Conservation (phyloP, 176 grass and related monocot genomes). For the Bothriochloa decipiens region DNA sequence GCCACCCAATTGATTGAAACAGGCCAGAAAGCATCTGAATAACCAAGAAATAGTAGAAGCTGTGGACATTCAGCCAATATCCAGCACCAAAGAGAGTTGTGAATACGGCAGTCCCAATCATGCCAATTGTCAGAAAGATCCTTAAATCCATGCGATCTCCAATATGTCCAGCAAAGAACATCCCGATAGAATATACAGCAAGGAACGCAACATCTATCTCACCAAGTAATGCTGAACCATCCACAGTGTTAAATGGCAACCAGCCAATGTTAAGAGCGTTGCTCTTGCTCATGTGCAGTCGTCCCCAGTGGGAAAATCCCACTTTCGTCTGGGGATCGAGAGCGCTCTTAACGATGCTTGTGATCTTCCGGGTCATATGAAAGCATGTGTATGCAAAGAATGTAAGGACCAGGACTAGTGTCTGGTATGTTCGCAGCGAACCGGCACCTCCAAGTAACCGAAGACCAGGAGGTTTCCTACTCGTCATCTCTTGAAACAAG, state of each 20-base stretch:
- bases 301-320: constrained; percentile 50
- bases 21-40: constrained; percentile 82
- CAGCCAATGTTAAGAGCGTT: constrained; percentile 47
- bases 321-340: constrained; percentile 67
- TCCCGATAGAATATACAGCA: constrained; percentile 71
- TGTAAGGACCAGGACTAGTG: constrained; percentile 71
- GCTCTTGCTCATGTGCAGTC: constrained; percentile 18
- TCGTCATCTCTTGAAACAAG: constrained; percentile 24
- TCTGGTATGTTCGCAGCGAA: constrained; percentile 49
- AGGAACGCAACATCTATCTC: constrained; percentile 81
- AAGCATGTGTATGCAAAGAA: constrained; percentile 81
- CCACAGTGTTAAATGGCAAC: constrained; percentile 62
- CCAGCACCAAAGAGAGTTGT: constrained; percentile 76
- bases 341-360: constrained; percentile 75
- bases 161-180: constrained; percentile 87
- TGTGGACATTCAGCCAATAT: constrained; percentile 86
- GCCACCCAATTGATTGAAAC: constrained; percentile 86
- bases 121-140: constrained; percentile 78
- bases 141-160: constrained; percentile 78
- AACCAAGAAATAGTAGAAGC: constrained; percentile 69
- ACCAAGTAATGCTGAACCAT: constrained; percentile 66
- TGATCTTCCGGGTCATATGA: constrained; percentile 75
- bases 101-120: constrained; percentile 76
- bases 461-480: constrained; percentile 51
- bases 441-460: constrained; percentile 32